phyloP scores from a whole-genome alignment of 2,329 filamentous ascomycete genomes.

The Phialemonium atrogriseum region DNA sequence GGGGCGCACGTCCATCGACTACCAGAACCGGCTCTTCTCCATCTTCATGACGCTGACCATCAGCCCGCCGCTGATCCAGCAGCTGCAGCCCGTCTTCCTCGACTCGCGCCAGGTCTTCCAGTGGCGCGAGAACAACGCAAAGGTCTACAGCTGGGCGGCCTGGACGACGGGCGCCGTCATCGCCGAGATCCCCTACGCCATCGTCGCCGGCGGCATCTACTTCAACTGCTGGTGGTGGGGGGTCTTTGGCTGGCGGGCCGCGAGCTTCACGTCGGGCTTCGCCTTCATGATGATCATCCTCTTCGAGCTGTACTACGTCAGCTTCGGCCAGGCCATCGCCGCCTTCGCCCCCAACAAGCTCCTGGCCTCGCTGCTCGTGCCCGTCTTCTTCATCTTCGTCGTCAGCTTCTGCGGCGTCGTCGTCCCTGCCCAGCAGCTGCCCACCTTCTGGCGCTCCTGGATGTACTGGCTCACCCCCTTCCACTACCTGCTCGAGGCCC shows the following conservation, averaged over 20 bases:
- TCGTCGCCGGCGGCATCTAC: constrained; percentile 58
- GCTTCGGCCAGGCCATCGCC: constrained; percentile 78
- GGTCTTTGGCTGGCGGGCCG: constrained; percentile 58
- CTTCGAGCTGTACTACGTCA: constrained; percentile 67
- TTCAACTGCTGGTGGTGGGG: constrained; percentile 65
- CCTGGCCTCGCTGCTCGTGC: constrained; percentile 61
- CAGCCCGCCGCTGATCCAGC: constrained; percentile 65
- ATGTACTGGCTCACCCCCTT: constrained; percentile 62
- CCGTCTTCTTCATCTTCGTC: constrained; percentile 75
- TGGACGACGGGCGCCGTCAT: constrained; percentile 59
- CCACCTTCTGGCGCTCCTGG: constrained; percentile 64
- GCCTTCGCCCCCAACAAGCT: constrained; percentile 74
- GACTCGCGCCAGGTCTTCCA: constrained; percentile 59
- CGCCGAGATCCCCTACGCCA: constrained; percentile 61
- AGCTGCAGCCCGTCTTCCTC: constrained; percentile 66
- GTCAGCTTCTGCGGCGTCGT: constrained; percentile 71
- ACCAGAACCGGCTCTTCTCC: constrained; percentile 66
- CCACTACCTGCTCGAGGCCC: constrained; percentile 56
- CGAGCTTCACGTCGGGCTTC: constrained; percentile 61
- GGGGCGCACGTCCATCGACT: constrained; percentile 47
- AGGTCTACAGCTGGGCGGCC: constrained; percentile 71
- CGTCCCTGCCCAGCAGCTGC: constrained; percentile 55
- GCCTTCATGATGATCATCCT: constrained; percentile 71
- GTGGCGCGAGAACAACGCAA: constrained; percentile 64
- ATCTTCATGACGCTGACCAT: constrained; percentile 73